A percentile compares a stretch with the other conserved stretches of the same genome.
Evolutionary conservation across 2,329 filamentous ascomycete species (phyloP).

Genomic region (Alternaria infectoria): DNA sequence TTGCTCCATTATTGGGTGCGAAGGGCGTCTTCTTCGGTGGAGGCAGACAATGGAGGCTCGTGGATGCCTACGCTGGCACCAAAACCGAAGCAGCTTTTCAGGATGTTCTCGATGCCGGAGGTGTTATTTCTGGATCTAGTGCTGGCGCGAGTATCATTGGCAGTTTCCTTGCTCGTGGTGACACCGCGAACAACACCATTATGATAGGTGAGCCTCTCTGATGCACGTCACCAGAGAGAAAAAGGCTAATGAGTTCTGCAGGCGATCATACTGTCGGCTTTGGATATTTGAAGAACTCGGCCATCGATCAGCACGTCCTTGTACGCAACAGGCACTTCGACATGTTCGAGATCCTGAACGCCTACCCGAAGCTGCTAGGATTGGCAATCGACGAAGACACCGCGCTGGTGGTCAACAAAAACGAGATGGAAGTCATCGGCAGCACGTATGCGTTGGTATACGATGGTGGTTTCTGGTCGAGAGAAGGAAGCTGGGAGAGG

Average conservation of each 20-base stretch:
- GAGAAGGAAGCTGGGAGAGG: constrained; percentile 28
- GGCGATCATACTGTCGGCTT: constrained; percentile 24
- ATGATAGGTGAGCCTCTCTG: constrained; percentile 24
- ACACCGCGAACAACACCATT: constrained; percentile 30
- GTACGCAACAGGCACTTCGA: constrained; percentile 36
- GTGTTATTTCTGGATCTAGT: constrained; percentile 30
- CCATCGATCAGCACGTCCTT: constrained; percentile 35
- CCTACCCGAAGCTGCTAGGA: constrained; percentile 26
- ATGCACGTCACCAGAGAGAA: background rate
- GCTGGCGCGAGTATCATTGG: constrained; percentile 33
- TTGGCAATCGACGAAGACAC: constrained; percentile 37
- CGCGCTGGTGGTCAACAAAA: constrained; percentile 27
- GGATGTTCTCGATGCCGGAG: constrained; percentile 25
- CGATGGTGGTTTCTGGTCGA: constrained; percentile 34
- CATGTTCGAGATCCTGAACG: constrained; percentile 30
- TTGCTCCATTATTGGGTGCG: constrained; percentile 26
- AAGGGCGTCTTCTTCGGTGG: constrained; percentile 33
- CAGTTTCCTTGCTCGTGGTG: constrained; percentile 29
- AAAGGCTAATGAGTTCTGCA: background rate
- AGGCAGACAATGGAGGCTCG: constrained; percentile 32
- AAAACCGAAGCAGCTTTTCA: constrained; percentile 30
- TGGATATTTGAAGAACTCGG: constrained; percentile 34
- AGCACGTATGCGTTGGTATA: constrained; percentile 35
- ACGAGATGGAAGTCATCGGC: constrained; percentile 32
- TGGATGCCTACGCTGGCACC: constrained; percentile 34